Percentiles rank a stretch among this genome's conserved stretches.
These are phyloP conservation scores for Metarhizium guizhouense DNA, from an alignment of 2,329 filamentous ascomycete species.

Conservation along the genomic window DNA sequence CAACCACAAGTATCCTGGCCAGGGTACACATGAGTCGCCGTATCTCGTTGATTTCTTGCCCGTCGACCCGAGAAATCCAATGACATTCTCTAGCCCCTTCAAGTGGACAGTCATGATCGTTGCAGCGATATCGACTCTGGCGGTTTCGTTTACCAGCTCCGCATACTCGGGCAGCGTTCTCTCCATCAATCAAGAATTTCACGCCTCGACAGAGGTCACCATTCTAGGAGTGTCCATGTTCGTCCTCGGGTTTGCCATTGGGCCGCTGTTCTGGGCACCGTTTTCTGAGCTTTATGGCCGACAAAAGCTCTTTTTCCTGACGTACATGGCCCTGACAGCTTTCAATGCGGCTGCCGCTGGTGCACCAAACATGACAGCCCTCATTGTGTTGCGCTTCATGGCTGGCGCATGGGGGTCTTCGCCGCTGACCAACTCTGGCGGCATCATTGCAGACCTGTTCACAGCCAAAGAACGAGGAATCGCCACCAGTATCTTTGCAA, in stretches of 20 bases:
- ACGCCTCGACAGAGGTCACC: slow-evolving; percentile 39
- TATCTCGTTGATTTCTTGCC: slow-evolving; percentile 61
- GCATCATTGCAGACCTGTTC: slow-evolving; percentile 57
- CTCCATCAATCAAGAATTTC: slow-evolving; percentile 47
- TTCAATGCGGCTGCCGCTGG: slow-evolving; percentile 55
- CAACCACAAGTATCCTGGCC: slow-evolving; percentile 45
- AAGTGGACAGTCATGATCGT: slow-evolving; percentile 60
- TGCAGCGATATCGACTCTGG: slow-evolving; percentile 58
- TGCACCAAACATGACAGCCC: slow-evolving; percentile 45
- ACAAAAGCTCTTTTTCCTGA: slow-evolving; percentile 49
- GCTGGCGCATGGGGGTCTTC: slow-evolving; percentile 54
- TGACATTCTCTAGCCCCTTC: slow-evolving; percentile 43
- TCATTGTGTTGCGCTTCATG: slow-evolving; percentile 63
- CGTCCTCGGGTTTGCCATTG: slow-evolving; percentile 52
- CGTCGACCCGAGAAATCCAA: slow-evolving; percentile 58
- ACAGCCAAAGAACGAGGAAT: slow-evolving; percentile 42
- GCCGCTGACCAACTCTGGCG: slow-evolving; percentile 53
- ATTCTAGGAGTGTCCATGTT: slow-evolving; percentile 57
- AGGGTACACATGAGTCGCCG: slow-evolving; percentile 58
- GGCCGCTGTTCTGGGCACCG: slow-evolving; percentile 58
- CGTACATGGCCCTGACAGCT: slow-evolving; percentile 46
- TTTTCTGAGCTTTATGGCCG: slow-evolving; percentile 55
- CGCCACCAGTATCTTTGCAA: slow-evolving; percentile 50
- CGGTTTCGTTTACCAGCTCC: slow-evolving; percentile 60
- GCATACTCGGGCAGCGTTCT: slow-evolving; percentile 52